Base-by-base conservation (phyloP, 768 basidiomycete genomes). In the Suillus brevipes region DNA sequence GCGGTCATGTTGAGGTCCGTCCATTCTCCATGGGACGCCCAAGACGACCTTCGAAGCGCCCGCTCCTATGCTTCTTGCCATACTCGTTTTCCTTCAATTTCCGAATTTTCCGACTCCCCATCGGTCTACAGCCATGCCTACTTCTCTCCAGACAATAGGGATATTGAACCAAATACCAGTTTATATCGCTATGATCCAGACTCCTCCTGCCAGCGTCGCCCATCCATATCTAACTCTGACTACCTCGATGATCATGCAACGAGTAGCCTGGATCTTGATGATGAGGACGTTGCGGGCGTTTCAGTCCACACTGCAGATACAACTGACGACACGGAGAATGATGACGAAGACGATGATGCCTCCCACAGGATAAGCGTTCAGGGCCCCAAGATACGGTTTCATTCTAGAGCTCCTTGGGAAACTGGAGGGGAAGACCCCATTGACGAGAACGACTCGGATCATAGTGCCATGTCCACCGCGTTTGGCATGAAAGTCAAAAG, bases 361-460 rank as follows among this genome's bases (percentile, higher is more conserved):
- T 76, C 81, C 2, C 75, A 82, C 65, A 82, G 88, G 61, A 85
- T 92, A 76, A 92, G 89, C 70, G 78, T 88, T 57, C 85, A 89
- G 40, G 92, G 92, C n/a, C 92, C 92, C 37, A 92, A 87, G 76
- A 90, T 93, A 84, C 87, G 88, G 60, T 87, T 92, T 72, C 90
- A 92, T 75, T 90, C 89, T 66, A 88, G 84, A 31, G 89, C 92
- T 20, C 92, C 92, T 47, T 94, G 92, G 92, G 91, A 93, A 76
- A 77, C 83, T 43, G 89, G 86, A 58, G 85, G 82, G 16, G 85
- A 82, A 16, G 82, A 79, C 43, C 45, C 75, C 4, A 64, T 82
- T 3, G 75, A 80, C 37, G 83, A 82, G 70, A 85, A 81, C 38
- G 86, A 87, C 49, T 69, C 77, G 5, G 82, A 84, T 47, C 78